Base-by-base conservation (phyloP, 768 basidiomycete species). In the Tephrocybe sp. region DNA sequence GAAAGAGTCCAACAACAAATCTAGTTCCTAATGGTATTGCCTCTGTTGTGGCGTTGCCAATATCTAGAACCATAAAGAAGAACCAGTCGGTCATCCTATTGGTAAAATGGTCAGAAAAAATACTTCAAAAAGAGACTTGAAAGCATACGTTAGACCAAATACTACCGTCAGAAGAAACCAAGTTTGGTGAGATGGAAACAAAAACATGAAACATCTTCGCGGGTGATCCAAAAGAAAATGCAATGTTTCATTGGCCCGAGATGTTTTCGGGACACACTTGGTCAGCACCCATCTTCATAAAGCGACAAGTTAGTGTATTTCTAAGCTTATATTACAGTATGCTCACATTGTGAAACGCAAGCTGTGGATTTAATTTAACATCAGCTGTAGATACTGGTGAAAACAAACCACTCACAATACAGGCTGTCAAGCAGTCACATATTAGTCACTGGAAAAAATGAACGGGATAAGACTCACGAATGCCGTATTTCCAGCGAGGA, bases 171-270 rank as follows among this genome's bases (percentile, higher is more conserved):
- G 53, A 5, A 97, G 79, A 57, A 96, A 89, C 91, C 92, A 93
- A 3, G 94, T 97, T 62, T 97, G 94, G 60, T 94, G 91, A 0
- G 92, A 85, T 0, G 93, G 93, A 58, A 96, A 96, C 8, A 96
- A 77, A 64, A 93, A 90, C 9, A 92, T 81, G 61, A 89, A 95
- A 66, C 93, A 96, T 54, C 91, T 82, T 9, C 96, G 83, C 11
- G 96, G 96, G 63, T 98, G 96, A 60, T 98, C 93, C 8, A 99
- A 79, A 7, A 99, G 80, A 64, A 98, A 99, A 47, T 85, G 86
- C 1, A 97, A 72, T 0, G 92, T 92, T 68, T 95, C 92, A 39
- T 82, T 70, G 0, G 83, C 60, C 0, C 83, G 79, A 12, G 91
- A 92, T 0, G 65, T 60, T 1, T 58, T 59, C 5, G 84, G 82